Conservation (phyloP, 169 alveolate genomes). For the Cryptosporidium meleagridis region DNA sequence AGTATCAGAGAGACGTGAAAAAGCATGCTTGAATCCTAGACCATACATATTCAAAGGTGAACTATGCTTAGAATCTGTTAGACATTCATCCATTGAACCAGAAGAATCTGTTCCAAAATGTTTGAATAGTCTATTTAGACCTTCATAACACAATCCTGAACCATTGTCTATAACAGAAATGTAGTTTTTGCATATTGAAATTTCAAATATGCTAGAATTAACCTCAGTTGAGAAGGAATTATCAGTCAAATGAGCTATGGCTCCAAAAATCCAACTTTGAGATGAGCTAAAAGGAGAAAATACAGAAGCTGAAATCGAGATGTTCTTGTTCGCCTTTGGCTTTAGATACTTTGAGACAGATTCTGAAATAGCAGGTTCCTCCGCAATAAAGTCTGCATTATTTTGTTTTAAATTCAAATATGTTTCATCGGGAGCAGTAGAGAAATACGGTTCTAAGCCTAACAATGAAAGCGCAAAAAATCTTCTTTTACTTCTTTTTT, state of each 20-base stretch:
- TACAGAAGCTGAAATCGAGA: constrained; percentile 9
- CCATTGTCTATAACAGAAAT: constrained; percentile 87
- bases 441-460: constrained; percentile 39
- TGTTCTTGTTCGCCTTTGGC: constrained; percentile 23
- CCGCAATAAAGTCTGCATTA: background rate
- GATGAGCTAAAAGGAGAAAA: constrained; percentile 29
- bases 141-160: constrained; percentile 82
- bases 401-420: background rate
- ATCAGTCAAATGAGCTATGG: constrained; percentile 84
- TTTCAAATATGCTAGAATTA: background rate
- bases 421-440: background rate
- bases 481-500: background rate
- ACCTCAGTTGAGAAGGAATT: constrained; percentile 81
- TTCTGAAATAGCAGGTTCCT: background rate
- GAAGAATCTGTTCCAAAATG: constrained; percentile 81
- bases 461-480: constrained; percentile 32
- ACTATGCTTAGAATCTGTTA: background rate
- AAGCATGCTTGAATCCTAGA: constrained; percentile 89
- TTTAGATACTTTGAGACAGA: constrained; percentile 5
- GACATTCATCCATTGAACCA: background rate
- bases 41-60: constrained; percentile 78
- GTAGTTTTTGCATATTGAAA: background rate
- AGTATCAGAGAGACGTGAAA: constrained; percentile 86
- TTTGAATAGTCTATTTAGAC: constrained; percentile 82
- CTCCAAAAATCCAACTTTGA: constrained; percentile 89